Conservation (phyloP, 2,329 filamentous ascomycete genomes). For the Didymella glomerata region DNA sequence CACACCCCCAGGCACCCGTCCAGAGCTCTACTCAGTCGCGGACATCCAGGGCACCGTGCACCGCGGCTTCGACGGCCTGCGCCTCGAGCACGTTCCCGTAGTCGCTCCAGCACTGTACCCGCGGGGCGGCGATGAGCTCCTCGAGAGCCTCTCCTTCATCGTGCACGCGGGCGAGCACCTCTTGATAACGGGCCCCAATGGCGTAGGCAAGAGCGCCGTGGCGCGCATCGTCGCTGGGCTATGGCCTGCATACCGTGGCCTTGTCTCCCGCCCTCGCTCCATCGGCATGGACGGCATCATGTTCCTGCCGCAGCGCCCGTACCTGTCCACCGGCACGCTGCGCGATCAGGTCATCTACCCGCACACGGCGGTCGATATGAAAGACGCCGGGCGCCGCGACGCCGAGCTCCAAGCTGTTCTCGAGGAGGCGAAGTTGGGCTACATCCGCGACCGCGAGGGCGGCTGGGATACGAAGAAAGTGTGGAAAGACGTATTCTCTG, state of each 20-base stretch:
- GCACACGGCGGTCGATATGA: conserved; percentile 94
- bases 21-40: conserved; percentile 86
- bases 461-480: conserved; percentile 97
- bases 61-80: conserved; percentile 92
- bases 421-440: conserved; percentile 84
- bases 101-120: conserved; percentile 90
- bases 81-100: conserved; percentile 90
- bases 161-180: conserved; percentile 91
- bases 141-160: conserved; percentile 88
- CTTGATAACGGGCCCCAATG: conserved; percentile 92
- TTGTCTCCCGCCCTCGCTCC: conserved; percentile 85
- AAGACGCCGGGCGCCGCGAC: conserved; percentile 78
- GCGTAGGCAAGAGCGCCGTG: conserved; percentile 91
- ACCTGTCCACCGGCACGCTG: conserved; percentile 88
- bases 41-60: conserved; percentile 95
- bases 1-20: conserved; percentile 68
- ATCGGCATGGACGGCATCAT: conserved; percentile 92
- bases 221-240: conserved; percentile 86
- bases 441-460: conserved; percentile 89
- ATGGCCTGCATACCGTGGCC: conserved; percentile 94
- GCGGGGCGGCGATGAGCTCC: conserved; percentile 87
- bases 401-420: conserved; percentile 79
- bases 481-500: conserved; percentile 98
- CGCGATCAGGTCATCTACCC: conserved; percentile 98
- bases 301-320: conserved; percentile 95